A percentile compares a stretch with the other conserved stretches of the same genome.
Evolutionary conservation across 306 rosid genomes (phyloP).

Genomic region (Vigna angularis): DNA sequence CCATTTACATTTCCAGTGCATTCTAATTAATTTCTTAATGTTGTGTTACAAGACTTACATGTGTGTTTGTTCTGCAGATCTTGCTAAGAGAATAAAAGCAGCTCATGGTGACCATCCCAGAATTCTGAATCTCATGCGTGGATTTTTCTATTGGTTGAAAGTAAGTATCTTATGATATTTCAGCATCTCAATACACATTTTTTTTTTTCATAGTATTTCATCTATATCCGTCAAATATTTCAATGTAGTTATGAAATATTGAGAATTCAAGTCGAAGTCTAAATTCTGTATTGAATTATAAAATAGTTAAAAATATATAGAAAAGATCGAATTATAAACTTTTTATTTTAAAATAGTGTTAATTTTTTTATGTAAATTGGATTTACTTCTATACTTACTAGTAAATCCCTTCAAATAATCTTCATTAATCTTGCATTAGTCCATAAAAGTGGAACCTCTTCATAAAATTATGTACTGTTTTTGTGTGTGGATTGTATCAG

Average conservation of each 20-base stretch:
- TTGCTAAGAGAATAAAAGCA: conserved; percentile 46
- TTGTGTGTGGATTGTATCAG: neutral
- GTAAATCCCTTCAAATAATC: too few relatives aligned
- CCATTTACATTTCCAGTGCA: neutral
- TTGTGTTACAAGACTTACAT: conserved; percentile 5
- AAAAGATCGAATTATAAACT: too few relatives aligned
- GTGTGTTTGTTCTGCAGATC: conserved; percentile 55
- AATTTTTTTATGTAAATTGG: too few relatives aligned
- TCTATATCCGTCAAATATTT: too few relatives aligned
- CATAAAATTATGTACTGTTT: neutral
- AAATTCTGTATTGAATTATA: too few relatives aligned
- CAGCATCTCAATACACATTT: conserved; percentile 19
- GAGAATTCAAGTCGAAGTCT: too few relatives aligned
- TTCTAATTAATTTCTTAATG: neutral
- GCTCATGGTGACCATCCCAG: conserved; percentile 48
- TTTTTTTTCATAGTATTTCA: conserved; percentile 30
- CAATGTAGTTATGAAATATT: too few relatives aligned
- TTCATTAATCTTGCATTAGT: neutral
- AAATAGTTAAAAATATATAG: too few relatives aligned
- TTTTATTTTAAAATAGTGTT: too few relatives aligned
- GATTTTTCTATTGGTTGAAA: conserved; percentile 71
- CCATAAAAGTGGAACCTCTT: neutral
- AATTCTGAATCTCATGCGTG: conserved; percentile 71
- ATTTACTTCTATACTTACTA: too few relatives aligned
- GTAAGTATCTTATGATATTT: conserved; percentile 45